Evolutionary conservation across 2,329 filamentous ascomycete species (phyloP).

Genomic region (Pseudogymnoascus sp.): DNA sequence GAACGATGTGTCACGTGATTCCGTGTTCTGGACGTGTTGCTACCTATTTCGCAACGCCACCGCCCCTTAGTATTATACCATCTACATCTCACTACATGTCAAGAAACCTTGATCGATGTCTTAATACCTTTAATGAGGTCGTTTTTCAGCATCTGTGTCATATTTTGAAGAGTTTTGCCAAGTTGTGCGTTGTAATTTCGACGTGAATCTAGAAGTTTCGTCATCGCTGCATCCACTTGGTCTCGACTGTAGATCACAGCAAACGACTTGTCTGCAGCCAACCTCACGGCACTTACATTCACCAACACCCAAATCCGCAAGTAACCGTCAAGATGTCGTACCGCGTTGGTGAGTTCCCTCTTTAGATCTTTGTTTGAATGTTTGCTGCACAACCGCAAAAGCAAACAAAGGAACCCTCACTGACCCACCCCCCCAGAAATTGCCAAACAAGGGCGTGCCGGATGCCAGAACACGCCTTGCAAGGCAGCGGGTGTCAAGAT

Average conservation of each 20-base stretch:
- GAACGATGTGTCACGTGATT: background rate
- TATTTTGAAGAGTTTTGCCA: background rate
- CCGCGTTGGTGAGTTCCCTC: slow-evolving; percentile 28
- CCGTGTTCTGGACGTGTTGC: background rate
- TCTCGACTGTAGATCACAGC: background rate
- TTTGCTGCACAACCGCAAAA: background rate
- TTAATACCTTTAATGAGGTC: background rate
- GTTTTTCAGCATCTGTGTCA: background rate
- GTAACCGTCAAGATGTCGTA: slow-evolving; percentile 25
- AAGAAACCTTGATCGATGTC: background rate
- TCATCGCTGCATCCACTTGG: background rate
- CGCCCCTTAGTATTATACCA: background rate
- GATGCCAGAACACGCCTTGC: slow-evolving; percentile 67
- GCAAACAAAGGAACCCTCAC: background rate
- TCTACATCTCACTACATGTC: background rate
- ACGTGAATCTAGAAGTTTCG: background rate
- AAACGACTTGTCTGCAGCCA: background rate
- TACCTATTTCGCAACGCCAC: background rate
- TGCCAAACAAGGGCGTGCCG: slow-evolving; percentile 63
- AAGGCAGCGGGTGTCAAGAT: slow-evolving; percentile 66
- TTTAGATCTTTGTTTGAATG: background rate
- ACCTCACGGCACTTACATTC: background rate
- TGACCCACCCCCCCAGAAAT: slow-evolving; percentile 47
- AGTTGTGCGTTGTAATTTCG: background rate
- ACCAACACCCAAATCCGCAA: slow-evolving; percentile 5